Percentiles rank a stretch among this genome's conserved stretches.
Evolutionary conservation across 306 rosid genomes (phyloP).

Genomic region (Dalbergia cultrata): DNA sequence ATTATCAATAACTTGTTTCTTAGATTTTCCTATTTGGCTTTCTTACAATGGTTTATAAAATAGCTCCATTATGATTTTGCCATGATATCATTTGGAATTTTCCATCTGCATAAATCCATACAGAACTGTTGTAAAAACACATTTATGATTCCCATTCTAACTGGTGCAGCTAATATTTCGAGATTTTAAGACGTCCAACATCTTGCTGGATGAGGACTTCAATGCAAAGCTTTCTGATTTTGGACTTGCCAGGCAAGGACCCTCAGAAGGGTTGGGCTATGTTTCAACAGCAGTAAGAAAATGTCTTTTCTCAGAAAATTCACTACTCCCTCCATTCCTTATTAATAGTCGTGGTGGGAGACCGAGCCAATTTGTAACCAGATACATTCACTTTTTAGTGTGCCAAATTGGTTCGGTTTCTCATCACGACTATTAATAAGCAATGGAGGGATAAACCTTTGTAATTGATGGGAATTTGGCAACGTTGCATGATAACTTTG

Average conservation of each 20-base stretch:
- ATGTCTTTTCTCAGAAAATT: slow-evolving; percentile 32
- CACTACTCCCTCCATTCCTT: background rate
- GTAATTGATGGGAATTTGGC: slow-evolving; percentile 11
- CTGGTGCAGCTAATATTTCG: slow-evolving; percentile 93
- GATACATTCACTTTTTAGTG: too few species aligned
- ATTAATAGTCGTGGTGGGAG: too few species aligned
- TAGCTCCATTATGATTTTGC: slow-evolving; percentile 9
- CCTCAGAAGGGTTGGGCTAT: slow-evolving; percentile 81
- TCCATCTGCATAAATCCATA: slow-evolving; percentile 5
- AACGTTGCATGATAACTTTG: slow-evolving; percentile 31
- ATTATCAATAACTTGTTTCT: slow-evolving; percentile 5
- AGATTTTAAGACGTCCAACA: slow-evolving; percentile 90
- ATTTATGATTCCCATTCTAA: slow-evolving; percentile 48
- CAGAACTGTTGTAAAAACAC: slow-evolving; percentile 2
- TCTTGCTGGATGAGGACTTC: slow-evolving; percentile 87
- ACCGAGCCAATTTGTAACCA: too few species aligned
- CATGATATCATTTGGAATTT: slow-evolving; percentile 26
- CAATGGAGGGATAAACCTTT: background rate
- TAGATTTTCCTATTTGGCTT: slow-evolving; percentile 23
- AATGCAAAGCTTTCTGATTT: slow-evolving; percentile 98
- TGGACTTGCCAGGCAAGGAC: slow-evolving; percentile 99
- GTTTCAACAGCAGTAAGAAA: slow-evolving; percentile 87
- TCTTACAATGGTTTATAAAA: slow-evolving; percentile 14
- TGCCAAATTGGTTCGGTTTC: too few species aligned
- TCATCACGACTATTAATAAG: too few species aligned